Base-by-base conservation (phyloP, 164 flowering plant species). In the Kingdonia uniflora region DNA sequence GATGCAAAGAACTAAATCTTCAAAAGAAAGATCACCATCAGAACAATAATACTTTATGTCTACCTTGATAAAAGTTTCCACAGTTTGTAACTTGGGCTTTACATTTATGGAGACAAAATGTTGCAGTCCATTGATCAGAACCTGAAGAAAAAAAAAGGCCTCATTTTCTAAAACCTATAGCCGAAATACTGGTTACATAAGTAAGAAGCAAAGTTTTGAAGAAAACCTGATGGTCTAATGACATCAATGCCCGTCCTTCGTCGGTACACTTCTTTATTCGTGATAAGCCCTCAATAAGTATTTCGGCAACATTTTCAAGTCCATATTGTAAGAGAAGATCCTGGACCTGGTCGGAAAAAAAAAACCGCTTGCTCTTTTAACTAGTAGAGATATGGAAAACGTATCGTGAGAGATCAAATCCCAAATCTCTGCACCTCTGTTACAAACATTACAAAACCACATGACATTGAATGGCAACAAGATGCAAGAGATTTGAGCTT, bases 241-340 rank as follows among this genome's bases (percentile, higher is more conserved):
- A 78, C 99, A 92, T 92, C 19, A 88, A 78, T 59, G 95, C 99
- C 41, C 95, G 79, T 49, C 95, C 97, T 69, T 86, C 99, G 79
- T 88, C 94, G 47, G 92, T 82, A 64, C 99, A 92, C 63, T 76
- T 82, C 71, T 80, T 92, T 53, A 88, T 84, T 48, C 92, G 73
- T 51, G 99, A 92, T 48, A 88, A 73, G 49, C 99, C 97, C 73
- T 92, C 97, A 46, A 82, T 67, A n/a, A 92, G 85, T 47, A 80
- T 77, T 66, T 88, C 97, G n/a, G 86, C 78, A 54, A 92, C 86
- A 71, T 72, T 82, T 63, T 86, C 95, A 63, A 92, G 71, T 52
- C 99, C 99, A 72, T 82, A 80, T 53, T 78, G 85, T 58, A 82
- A 54, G 16, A 92, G 87, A 60, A 77, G 71, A 49, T 86, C 87